These are phyloP conservation scores for Cytauxzoon felis DNA, from an alignment of 169 alveolate genomes.

Conservation along the genomic window DNA sequence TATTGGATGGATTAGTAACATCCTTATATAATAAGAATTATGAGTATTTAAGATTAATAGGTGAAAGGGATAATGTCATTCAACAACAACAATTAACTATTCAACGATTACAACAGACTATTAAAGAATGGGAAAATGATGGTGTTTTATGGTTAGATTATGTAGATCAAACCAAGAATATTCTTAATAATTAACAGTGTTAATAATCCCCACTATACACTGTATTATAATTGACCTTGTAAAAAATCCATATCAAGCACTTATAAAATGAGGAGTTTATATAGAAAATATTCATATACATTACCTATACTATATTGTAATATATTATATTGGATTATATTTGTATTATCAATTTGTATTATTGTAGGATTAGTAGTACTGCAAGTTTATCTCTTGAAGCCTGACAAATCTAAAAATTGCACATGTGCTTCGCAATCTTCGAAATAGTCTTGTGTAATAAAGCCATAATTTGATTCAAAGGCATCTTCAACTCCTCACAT, in stretches of 20 bases:
- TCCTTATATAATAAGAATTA: conserved; percentile 57
- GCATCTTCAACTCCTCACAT: conserved; percentile 63
- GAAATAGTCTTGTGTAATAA: conserved; percentile 54
- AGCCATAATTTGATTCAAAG: conserved; percentile 64
- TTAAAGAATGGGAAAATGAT: conserved; percentile 65
- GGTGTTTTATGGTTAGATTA: conserved; percentile 62
- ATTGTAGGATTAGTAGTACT: no score
- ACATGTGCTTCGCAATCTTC: conserved; percentile 41
- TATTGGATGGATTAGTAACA: conserved; percentile 31
- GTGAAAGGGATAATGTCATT: conserved; percentile 24
- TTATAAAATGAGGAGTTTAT: background rate
- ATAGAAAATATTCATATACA: background rate
- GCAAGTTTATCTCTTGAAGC: no score
- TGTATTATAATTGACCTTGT: no score
- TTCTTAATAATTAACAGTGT: no score
- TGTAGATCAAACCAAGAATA: conserved; percentile 37
- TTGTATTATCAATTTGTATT: background rate
- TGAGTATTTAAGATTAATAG: conserved; percentile 18
- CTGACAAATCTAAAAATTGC: background rate
- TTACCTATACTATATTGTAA: background rate
- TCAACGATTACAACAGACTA: conserved; percentile 16
- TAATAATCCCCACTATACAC: no score
- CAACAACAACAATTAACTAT: conserved; percentile 38
- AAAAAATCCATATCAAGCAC: no score
- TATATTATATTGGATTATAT: background rate